Conservation (phyloP, 306 rosid species). For the Trifolium dubium region DNA sequence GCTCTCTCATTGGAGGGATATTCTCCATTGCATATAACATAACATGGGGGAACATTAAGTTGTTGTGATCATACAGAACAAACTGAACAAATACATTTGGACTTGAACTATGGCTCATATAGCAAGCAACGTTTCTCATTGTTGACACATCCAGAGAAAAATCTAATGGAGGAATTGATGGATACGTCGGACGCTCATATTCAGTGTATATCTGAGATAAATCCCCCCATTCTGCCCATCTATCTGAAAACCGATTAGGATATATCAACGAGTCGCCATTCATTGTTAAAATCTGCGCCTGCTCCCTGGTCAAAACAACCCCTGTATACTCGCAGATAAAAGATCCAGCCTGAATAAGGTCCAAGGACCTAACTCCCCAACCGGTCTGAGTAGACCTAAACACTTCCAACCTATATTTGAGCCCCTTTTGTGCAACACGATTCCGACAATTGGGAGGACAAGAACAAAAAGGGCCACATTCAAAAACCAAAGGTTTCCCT, state of each 20-base stretch:
- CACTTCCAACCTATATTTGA: conserved; percentile 74
- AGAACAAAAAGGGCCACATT: conserved; percentile 86
- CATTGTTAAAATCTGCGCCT: conserved; percentile 82
- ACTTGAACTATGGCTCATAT: conserved; percentile 75
- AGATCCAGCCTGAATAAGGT: conserved; percentile 86
- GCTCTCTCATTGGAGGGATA: conserved; percentile 97
- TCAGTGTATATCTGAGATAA: conserved; percentile 68
- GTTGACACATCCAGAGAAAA: conserved; percentile 88
- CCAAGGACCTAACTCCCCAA: conserved; percentile 96
- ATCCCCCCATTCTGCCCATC: conserved; percentile 99
- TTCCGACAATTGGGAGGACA: conserved; percentile 85
- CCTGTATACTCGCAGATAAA: conserved; percentile 94
- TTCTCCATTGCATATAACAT: conserved; percentile 96
- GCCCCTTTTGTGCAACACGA: conserved; percentile 78
- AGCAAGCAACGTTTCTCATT: conserved; percentile 96
- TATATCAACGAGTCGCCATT: conserved; percentile 78
- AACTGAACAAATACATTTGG: conserved; percentile 92
- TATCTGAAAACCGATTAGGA: conserved; percentile 74
- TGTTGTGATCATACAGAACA: conserved; percentile 90
- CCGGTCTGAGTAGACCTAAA: conserved; percentile 86
- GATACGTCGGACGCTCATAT: conserved; percentile 79
- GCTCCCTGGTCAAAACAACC: conserved; percentile 83
- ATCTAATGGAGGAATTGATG: conserved; percentile 86
- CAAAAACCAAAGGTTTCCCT: conserved; percentile 91
- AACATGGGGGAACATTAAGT: conserved; percentile 92